Percentiles rank a stretch among this genome's conserved stretches.
Conservation (phyloP, 2,329 filamentous ascomycete genomes). For the Stylonectria norvegica region DNA sequence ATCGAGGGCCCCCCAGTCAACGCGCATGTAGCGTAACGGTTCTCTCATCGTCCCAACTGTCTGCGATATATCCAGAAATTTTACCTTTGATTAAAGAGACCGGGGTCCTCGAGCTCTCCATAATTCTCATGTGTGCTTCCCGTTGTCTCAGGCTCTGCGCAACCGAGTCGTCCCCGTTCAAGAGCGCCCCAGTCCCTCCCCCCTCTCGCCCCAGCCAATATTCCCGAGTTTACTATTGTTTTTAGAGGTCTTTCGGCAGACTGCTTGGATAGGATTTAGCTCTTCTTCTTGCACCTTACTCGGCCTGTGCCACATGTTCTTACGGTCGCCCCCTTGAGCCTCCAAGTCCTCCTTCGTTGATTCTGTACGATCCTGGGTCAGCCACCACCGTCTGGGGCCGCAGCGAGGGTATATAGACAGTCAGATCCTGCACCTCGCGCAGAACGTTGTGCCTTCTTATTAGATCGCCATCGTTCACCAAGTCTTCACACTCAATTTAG, state of each 20-base stretch:
- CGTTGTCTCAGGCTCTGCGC: conserved; percentile 45
- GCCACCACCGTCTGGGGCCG: conserved; percentile 25
- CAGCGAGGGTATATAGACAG: conserved; percentile 38
- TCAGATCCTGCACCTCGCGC: conserved; percentile 32
- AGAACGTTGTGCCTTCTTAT: conserved; percentile 26
- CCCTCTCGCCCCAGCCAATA: conserved; percentile 24
- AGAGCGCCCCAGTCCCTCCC: conserved; percentile 19
- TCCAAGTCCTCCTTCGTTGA: conserved; percentile 19
- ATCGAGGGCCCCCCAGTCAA: conserved; percentile 9
- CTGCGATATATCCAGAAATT: conserved; percentile 14
- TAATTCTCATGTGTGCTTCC: conserved; percentile 36
- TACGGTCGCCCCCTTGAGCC: conserved; percentile 20
- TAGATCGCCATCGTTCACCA: conserved; percentile 20
- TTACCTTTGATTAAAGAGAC: conserved; percentile 21
- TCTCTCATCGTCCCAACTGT: conserved; percentile 14
- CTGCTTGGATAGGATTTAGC: conserved; percentile 20
- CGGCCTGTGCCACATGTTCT: conserved; percentile 25
- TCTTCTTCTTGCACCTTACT: conserved; percentile 16
- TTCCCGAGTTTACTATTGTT: conserved; percentile 27
- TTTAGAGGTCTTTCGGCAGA: conserved; percentile 22
- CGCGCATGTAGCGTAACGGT: conserved; percentile 14
- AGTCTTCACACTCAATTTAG: conserved; percentile 15
- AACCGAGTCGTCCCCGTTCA: conserved; percentile 31
- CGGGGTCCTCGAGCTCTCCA: conserved; percentile 31
- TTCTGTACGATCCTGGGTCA: conserved; percentile 29